These are phyloP conservation scores for Magnaporthiopsis incrustans DNA, from an alignment of 2,329 filamentous ascomycete species.

Conservation along the genomic window DNA sequence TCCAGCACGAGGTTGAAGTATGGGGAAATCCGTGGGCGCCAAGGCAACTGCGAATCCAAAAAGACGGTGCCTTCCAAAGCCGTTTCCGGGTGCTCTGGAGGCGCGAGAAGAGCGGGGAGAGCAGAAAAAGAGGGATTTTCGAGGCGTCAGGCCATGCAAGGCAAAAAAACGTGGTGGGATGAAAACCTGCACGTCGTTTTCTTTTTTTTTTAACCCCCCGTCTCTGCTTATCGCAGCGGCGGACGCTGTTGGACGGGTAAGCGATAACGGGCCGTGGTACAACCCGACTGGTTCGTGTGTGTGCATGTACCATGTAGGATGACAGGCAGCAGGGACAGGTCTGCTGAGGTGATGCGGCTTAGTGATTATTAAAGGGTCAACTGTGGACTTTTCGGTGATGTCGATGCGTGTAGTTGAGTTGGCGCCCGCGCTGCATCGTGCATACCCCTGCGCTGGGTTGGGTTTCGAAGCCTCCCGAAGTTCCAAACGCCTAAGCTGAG, in stretches of 20 bases:
- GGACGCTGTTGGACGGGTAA: neutral
- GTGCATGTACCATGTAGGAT: neutral
- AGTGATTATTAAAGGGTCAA: neutral
- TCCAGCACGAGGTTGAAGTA: neutral
- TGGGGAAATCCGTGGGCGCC: neutral
- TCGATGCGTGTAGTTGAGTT: neutral
- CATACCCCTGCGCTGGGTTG: neutral
- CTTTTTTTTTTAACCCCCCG: neutral
- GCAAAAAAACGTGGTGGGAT: neutral
- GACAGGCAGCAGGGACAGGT: neutral
- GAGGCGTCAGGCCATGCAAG: neutral
- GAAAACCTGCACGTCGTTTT: neutral
- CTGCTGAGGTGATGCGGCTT: neutral
- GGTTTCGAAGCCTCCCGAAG: neutral
- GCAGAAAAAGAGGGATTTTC: neutral
- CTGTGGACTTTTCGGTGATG: neutral
- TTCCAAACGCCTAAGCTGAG: neutral
- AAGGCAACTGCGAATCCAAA: neutral
- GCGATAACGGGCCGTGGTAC: neutral
- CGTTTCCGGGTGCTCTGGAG: neutral
- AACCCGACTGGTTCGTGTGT: neutral
- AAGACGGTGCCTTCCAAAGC: neutral
- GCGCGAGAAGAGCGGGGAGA: neutral
- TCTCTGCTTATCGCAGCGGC: neutral
- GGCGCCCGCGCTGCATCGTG: neutral